These are phyloP conservation scores for Eucalyptus regnans DNA, from an alignment of 345 rosid species.

Conservation along the genomic window DNA sequence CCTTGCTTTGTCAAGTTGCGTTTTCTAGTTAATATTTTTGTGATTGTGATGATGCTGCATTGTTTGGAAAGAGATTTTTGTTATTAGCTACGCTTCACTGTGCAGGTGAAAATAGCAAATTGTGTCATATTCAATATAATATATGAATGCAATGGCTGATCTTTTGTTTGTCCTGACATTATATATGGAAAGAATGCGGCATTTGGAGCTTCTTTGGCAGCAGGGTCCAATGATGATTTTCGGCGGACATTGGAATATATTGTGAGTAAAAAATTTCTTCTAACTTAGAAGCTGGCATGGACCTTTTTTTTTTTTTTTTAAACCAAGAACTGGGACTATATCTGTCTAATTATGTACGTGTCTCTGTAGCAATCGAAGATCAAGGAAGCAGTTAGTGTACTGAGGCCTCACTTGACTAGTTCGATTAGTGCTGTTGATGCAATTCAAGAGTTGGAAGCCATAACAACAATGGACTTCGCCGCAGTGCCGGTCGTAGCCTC, in stretches of 20 bases:
- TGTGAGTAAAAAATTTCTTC: neutral
- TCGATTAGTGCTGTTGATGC: slow-evolving; percentile 24
- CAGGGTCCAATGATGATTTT: neutral
- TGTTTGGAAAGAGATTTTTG: neutral
- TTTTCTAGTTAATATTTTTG: neutral
- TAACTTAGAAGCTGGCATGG: neutral
- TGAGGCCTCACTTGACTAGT: slow-evolving; percentile 28
- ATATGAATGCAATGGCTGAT: neutral
- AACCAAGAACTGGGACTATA: neutral
- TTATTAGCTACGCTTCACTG: neutral
- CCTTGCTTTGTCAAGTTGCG: neutral
- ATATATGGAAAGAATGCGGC: neutral
- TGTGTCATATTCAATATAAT: neutral
- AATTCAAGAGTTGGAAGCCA: slow-evolving; percentile 52
- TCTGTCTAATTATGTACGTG: neutral
- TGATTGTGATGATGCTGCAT: neutral
- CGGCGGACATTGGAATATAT: neutral
- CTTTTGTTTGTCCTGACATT: neutral
- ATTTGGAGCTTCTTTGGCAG: neutral
- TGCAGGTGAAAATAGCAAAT: neutral
- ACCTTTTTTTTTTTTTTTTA: neutral
- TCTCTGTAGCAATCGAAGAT: slow-evolving; percentile 50
- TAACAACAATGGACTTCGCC: slow-evolving; percentile 29
- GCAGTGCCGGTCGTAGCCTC: neutral
- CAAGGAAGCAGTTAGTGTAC: slow-evolving; percentile 21